phyloP scores from a whole-genome alignment of 345 rosid species.

The Populus deltoides region DNA sequence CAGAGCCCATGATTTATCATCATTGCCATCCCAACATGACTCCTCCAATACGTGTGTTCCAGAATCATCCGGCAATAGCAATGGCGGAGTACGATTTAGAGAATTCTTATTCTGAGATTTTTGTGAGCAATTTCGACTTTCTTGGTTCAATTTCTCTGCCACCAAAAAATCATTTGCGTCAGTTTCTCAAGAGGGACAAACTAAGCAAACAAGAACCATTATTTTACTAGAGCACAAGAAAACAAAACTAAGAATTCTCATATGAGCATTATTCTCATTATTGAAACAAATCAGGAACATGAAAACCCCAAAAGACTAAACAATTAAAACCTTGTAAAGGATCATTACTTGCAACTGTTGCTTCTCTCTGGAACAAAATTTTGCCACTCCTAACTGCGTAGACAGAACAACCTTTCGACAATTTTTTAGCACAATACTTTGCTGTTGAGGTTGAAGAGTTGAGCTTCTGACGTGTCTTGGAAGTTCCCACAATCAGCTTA shows the following conservation, averaged over 20 bases:
- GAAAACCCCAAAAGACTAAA: not conserved
- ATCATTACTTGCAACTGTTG: slow-evolving; percentile 30
- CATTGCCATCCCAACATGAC: not conserved
- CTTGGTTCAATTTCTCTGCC: slow-evolving; percentile 22
- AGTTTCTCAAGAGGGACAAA: slow-evolving; percentile 3
- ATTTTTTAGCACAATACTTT: slow-evolving; percentile 75
- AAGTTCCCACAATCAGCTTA: slow-evolving; percentile 63
- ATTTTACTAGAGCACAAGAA: too few species aligned
- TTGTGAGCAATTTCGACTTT: slow-evolving; percentile 7
- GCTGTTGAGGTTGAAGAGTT: slow-evolving; percentile 66
- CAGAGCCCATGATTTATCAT: slow-evolving; percentile 51
- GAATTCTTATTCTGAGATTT: slow-evolving; percentile 12
- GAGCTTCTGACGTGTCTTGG: slow-evolving; percentile 47
- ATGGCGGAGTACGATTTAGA: slow-evolving; percentile 2
- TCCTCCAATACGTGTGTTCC: slow-evolving; percentile 12
- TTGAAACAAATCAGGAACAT: not conserved
- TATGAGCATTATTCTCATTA: not conserved
- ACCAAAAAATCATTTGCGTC: slow-evolving; percentile 12
- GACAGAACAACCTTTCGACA: slow-evolving; percentile 53
- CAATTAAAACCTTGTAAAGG: slow-evolving; percentile 31
- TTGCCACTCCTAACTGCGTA: slow-evolving; percentile 75
- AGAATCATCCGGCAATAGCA: slow-evolving; percentile 5
- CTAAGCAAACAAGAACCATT: not conserved
- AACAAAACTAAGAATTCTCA: too few species aligned
- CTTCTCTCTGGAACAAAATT: slow-evolving; percentile 65